phyloP scores from a whole-genome alignment of 106 monocot species.

The Cymbidium sinense region DNA sequence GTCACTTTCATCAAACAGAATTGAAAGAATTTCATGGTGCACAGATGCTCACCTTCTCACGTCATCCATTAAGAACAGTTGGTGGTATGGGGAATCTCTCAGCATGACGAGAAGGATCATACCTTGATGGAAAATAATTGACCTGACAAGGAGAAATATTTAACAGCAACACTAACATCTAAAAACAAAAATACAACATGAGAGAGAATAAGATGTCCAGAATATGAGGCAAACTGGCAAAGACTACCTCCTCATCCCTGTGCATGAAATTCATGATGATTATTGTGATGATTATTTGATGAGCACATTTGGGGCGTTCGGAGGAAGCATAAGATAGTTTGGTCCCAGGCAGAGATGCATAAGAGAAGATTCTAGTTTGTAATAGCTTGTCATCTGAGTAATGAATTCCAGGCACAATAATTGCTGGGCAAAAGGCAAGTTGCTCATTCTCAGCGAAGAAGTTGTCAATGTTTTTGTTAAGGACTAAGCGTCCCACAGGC shows the following conservation, averaged over 20 bases:
- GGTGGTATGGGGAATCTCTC: conserved; percentile 42
- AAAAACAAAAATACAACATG: background rate
- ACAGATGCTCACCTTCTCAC: conserved; percentile 44
- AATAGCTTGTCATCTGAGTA: no score
- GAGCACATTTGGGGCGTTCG: conserved; percentile 55
- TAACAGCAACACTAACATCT: no score
- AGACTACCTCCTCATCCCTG: conserved; percentile 65
- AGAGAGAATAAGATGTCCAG: background rate
- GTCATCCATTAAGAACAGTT: conserved; percentile 37
- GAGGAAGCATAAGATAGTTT: conserved; percentile 75
- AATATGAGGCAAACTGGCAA: background rate
- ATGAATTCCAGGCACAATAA: conserved; percentile 60
- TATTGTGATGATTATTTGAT: conserved; percentile 79
- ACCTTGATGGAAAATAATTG: conserved; percentile 76
- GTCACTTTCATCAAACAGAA: background rate
- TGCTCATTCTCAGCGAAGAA: conserved; percentile 55
- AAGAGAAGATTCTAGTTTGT: conserved; percentile 54
- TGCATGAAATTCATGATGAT: no score
- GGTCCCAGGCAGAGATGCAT: conserved; percentile 62
- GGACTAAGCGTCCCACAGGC: conserved; percentile 77
- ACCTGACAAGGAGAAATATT: conserved; percentile 32
- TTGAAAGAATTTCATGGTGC: background rate
- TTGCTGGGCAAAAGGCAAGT: conserved; percentile 58
- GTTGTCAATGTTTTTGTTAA: conserved; percentile 83
- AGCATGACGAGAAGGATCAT: conserved; percentile 50